Evolutionary conservation across 2,329 filamentous ascomycete genomes (phyloP), one percentile per base, ranked within the genome.

Genomic region (Exutisphaerella laricina): DNA sequence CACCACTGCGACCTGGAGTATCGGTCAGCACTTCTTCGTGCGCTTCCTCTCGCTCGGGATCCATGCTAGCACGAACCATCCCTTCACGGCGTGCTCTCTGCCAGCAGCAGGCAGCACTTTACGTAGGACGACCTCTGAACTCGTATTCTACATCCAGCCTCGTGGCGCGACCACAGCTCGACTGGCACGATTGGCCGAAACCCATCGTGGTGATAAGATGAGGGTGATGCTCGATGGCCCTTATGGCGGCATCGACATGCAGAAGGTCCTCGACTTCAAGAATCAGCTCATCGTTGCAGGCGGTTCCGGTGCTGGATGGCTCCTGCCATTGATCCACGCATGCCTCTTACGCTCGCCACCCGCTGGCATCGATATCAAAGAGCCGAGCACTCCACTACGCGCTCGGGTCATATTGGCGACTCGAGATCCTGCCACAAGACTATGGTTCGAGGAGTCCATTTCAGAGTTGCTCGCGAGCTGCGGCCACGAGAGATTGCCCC

Each of bases 211-310:
- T 0, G 41, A 51, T 0, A 46, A 56, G 0, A 58, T 74, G 0
- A 64, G 65, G 0, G 72, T 80, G 0, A 55, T 77, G 0, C 45
- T 80, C 1, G 77, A 80, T 30, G 78, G 78, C 0, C 77, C 78
- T 0, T 80, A 80, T 43, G 75, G 78, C 0, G 77, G 77, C 0
- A 55, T 76, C 16, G 58, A 66, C 2, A 51, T 53, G 2, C 52
- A 58, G 10, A 66, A 66, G 35, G 53, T 69, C 7, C 46, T 58
- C 0, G 58, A 59, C 1, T 71, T 70, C 37, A 68, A 75, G 35
- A 59, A 59, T 4, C 57, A 63, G 0, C 54, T 80, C 0, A 56
- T 79, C 14, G 59, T 80, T 6, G 71, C 72, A 0, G 76, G 78
- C 7, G 78, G 78, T 0, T 74, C 77, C 0, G 78, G 78, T 1